These are phyloP conservation scores for Apiospora saccharicola DNA, from an alignment of 2,329 filamentous ascomycete species.

Conservation along the genomic window DNA sequence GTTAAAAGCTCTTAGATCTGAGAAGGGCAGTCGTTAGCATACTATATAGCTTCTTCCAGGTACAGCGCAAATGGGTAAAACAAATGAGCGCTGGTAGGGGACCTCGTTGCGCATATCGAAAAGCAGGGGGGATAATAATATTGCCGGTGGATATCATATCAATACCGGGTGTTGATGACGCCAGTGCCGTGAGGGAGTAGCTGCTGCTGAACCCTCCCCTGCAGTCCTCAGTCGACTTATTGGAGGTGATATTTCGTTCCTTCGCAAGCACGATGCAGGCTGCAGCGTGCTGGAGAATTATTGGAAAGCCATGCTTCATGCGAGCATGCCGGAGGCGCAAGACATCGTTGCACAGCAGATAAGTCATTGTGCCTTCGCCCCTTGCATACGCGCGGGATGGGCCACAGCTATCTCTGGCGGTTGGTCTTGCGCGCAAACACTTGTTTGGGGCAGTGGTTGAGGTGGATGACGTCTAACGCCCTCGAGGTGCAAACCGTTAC, in stretches of 20 bases:
- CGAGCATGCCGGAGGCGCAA: constrained; percentile 5
- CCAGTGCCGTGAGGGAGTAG: constrained; percentile 1
- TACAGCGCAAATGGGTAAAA: background rate
- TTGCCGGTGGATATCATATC: background rate
- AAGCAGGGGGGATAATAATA: constrained; percentile 14
- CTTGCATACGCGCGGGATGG: constrained; percentile 10
- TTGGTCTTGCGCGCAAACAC: constrained; percentile 1
- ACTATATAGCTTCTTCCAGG: background rate
- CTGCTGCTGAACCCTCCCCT: constrained; percentile 9
- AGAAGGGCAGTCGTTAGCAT: background rate
- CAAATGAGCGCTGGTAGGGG: background rate
- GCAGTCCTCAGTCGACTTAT: constrained; percentile 4
- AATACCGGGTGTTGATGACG: constrained; percentile 6
- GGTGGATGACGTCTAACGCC: background rate
- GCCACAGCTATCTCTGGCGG: background rate
- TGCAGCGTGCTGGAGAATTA: constrained; percentile 19
- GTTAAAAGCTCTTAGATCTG: background rate
- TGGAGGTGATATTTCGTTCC: background rate
- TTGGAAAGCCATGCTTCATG: constrained; percentile 10
- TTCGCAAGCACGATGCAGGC: constrained; percentile 5
- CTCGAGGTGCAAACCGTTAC: background rate
- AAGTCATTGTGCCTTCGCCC: background rate
- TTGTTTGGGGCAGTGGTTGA: background rate
- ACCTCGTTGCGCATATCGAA: background rate
- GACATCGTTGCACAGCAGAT: background rate